These are phyloP conservation scores for Leccinum pallidistipes DNA, from an alignment of 1,284 basidiomycete species.

Conservation along the genomic window DNA sequence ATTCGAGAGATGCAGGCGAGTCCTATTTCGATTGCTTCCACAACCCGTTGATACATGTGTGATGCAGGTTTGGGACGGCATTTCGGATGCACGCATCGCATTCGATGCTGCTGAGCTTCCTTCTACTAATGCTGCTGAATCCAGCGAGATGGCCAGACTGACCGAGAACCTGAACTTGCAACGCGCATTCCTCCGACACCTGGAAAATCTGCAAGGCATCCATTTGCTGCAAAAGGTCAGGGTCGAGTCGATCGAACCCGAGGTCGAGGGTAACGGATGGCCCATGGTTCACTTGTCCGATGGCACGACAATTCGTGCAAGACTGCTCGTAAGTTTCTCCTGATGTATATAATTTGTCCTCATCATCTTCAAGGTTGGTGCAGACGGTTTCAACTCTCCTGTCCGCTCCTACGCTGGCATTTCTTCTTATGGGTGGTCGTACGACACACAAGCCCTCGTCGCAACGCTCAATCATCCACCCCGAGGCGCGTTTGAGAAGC, in stretches of 20 bases:
- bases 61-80: constrained; percentile 83
- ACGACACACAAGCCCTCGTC: constrained; percentile 89
- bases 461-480: constrained; percentile 80
- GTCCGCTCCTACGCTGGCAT: constrained; percentile 89
- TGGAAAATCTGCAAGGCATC: constrained; percentile 46
- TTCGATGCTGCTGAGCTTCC: constrained; percentile 61
- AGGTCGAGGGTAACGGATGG: constrained; percentile 54
- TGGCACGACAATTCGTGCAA: constrained; percentile 59
- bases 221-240: constrained; percentile 66
- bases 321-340: constrained; percentile 63
- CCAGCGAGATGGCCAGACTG: constrained; percentile 72
- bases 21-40: background rate
- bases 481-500: constrained; percentile 53
- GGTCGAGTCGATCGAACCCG: constrained; percentile 60
- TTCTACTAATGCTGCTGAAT: constrained; percentile 26
- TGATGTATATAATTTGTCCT: constrained; percentile 4
- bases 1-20: constrained; percentile 85
- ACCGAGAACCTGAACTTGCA: constrained; percentile 93
- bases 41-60: background rate
- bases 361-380: constrained; percentile 69
- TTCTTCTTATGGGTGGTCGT: constrained; percentile 89
- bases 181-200: constrained; percentile 67
- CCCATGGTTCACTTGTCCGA: constrained; percentile 73
- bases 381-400: constrained; percentile 94
- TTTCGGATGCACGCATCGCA: constrained; percentile 76